phyloP scores from a whole-genome alignment of 106 monocot species.

The Allium fistulosum region DNA sequence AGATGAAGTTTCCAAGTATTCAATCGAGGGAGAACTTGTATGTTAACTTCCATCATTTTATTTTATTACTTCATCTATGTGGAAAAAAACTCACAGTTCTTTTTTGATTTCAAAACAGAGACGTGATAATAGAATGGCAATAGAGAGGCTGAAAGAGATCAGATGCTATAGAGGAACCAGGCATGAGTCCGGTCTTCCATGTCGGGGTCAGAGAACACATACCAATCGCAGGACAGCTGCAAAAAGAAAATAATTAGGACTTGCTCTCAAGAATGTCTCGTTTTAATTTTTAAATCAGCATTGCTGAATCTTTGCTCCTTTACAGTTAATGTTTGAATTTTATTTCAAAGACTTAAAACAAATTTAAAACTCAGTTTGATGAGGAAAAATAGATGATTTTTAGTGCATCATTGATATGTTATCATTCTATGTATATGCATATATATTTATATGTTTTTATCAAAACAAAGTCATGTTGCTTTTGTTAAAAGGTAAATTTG shows the following conservation, averaged over 20 bases:
- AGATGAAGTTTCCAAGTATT: constrained; percentile 84
- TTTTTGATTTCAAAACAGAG: not conserved
- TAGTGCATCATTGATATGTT: too few species aligned
- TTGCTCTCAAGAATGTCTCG: not conserved
- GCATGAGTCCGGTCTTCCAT: not conserved
- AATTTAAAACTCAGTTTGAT: too few species aligned
- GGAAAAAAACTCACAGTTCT: not conserved
- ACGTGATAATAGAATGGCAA: not conserved
- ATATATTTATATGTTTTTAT: too few species aligned
- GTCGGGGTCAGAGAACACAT: not conserved
- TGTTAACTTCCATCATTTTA: not conserved
- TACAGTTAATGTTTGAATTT: not conserved
- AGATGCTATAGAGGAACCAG: not conserved
- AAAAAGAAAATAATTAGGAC: not conserved
- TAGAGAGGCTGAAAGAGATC: not conserved
- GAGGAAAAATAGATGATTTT: too few species aligned
- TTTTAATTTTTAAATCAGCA: not conserved
- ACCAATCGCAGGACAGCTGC: not conserved
- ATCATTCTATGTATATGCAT: too few species aligned
- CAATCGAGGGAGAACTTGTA: constrained; percentile 97
- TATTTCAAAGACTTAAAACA: not conserved
- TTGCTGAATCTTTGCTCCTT: not conserved
- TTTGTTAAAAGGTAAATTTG: too few species aligned
- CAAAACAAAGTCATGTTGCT: too few species aligned
- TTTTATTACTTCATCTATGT: not conserved